These are phyloP conservation scores for Phytophthora cactorum DNA, from an alignment of 352 stramenopile genomes.

Conservation along the genomic window DNA sequence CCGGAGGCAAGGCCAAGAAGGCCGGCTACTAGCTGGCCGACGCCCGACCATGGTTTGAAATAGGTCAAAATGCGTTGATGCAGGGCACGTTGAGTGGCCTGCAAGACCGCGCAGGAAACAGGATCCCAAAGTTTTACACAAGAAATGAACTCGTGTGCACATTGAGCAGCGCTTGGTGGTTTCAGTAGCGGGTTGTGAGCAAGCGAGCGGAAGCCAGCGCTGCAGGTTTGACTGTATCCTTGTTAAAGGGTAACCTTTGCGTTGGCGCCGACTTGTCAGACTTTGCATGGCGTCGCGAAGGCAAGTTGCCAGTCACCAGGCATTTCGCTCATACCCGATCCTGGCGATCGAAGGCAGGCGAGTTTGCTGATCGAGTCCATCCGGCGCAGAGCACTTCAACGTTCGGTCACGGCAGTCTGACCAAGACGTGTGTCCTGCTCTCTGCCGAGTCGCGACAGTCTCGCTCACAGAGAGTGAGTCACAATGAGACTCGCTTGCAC, in stretches of 20 bases:
- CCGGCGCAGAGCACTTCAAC: background rate
- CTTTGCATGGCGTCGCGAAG: background rate
- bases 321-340: conserved; percentile 21
- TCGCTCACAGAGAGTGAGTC: background rate
- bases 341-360: conserved; percentile 12
- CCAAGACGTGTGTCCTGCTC: background rate
- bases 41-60: conserved; percentile 22
- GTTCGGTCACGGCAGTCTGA: too few relatives aligned
- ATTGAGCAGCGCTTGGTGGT: background rate
- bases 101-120: conserved; percentile 15
- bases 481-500: too few relatives aligned
- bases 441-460: conserved; percentile 16
- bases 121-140: conserved; percentile 34
- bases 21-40: conserved; percentile 16
- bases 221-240: background rate
- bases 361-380: conserved; percentile 27
- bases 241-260: background rate
- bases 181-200: background rate
- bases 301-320: background rate
- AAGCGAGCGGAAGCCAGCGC: background rate
- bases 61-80: conserved; percentile 26
- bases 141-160: conserved; percentile 27
- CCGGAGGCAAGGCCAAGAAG: conserved; percentile 35
- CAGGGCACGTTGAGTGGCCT: background rate
- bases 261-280: background rate